Base-by-base conservation (phyloP, 1,284 basidiomycete species). In the Austroboletus niveus region DNA sequence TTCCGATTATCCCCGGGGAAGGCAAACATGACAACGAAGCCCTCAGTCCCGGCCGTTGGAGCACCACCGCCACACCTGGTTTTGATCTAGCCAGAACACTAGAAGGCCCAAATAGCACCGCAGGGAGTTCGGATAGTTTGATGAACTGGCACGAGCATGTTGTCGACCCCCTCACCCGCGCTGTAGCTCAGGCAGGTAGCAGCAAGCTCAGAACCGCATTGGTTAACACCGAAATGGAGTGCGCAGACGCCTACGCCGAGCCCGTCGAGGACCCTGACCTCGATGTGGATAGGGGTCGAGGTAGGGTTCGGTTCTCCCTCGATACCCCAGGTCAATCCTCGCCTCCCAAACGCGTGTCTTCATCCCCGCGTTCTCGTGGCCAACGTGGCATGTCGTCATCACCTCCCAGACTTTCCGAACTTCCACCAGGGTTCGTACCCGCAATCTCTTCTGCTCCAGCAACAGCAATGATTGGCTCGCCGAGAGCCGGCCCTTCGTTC, bases 1-100 rank as follows among this genome's bases (percentile, higher is more conserved):
- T 62, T 22, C 55, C 58, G 8, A 59, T 54, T 40, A 54, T 47
- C 15, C 45, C 51, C 2, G 49, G 49, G 1, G 41, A 52, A 27
- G 61, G 50, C 9, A 60, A 60, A 40, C 59, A 70, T 20, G 67
- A 67, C 36, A 62, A 66, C 36, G 70, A 64, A 20, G 67, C 70
- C 14, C 60, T 68, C 40, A 79, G 75, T n/a, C 76, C 82, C 11
- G 79, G 77, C 3, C 73, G 68, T 47, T 86, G 82, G 82, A 87
- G 84, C 58, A 82, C 81, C 1, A 74, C 76, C 5, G 83, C 84
- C 12, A 86, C 83, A 1, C 83, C 83, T 12, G 85, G 85, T 1
- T 66, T 70, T 27, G 72, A 66, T 30, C 40, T 55, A 6, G 56
- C 34, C 29, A 47, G 51, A 41, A 40, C 54, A 10, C 32, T 59